Evolutionary conservation across 75 land plant species (phyloP).

Genomic region (Adiantum capillusveneris): DNA sequence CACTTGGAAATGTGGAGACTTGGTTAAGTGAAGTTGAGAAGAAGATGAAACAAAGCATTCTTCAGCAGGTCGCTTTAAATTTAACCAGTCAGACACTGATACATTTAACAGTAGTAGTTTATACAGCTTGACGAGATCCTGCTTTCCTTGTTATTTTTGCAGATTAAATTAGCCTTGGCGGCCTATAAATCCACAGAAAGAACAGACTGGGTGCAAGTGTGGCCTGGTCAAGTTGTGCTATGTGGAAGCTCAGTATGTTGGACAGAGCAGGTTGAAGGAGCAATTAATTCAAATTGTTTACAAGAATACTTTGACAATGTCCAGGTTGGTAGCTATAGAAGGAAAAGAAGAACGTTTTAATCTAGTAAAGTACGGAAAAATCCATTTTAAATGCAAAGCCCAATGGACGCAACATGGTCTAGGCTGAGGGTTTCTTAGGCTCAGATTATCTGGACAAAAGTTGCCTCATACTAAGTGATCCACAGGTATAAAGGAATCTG

Average conservation of each 20-base stretch:
- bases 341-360: too few species aligned
- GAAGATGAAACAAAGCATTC: slow-evolving; percentile 28
- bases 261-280: slow-evolving; percentile 33
- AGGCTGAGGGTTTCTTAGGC: too few species aligned
- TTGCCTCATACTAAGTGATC: too few species aligned
- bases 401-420: too few species aligned
- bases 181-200: slow-evolving; percentile 21
- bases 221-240: slow-evolving; percentile 37
- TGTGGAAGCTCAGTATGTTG: slow-evolving; percentile 33
- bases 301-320: slow-evolving; percentile 25
- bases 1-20: slow-evolving; percentile 34
- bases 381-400: too few species aligned
- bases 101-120: too few species aligned
- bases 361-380: too few species aligned
- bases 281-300: slow-evolving; percentile 13
- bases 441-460: too few species aligned
- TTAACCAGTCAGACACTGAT: neutral
- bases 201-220: slow-evolving; percentile 33
- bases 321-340: slow-evolving; percentile 15
- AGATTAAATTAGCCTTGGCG: slow-evolving; percentile 19
- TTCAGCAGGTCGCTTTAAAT: slow-evolving; percentile 16
- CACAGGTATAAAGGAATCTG: too few species aligned
- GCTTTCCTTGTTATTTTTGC: neutral
- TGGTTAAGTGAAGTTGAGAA: slow-evolving; percentile 35
- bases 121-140: too few species aligned